These are phyloP conservation scores for Paecilomyces fulvus DNA, from an alignment of 2,329 filamentous ascomycete species.

Conservation along the genomic window DNA sequence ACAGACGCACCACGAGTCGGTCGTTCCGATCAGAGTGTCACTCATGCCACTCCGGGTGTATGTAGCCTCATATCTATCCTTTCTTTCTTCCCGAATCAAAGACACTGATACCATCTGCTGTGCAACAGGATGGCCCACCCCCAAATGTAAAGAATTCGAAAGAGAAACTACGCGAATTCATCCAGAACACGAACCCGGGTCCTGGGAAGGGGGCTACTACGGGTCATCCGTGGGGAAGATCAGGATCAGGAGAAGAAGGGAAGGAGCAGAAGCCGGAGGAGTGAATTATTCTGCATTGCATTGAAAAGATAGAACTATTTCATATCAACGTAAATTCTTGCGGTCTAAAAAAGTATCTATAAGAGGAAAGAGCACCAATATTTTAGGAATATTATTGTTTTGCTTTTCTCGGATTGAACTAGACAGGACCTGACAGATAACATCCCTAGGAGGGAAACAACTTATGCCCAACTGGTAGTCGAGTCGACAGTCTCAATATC, in stretches of 20 bases:
- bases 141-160: background rate
- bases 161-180: background rate
- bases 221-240: background rate
- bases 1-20: background rate
- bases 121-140: background rate
- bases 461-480: too few relatives aligned
- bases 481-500: too few relatives aligned
- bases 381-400: too few relatives aligned
- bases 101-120: background rate
- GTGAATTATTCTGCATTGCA: background rate
- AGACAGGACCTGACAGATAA: too few relatives aligned
- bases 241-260: background rate
- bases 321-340: too few relatives aligned
- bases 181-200: background rate
- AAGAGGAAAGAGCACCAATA: too few relatives aligned
- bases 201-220: background rate
- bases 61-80: background rate
- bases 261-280: background rate
- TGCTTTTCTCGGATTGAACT: too few relatives aligned
- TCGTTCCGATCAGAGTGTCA: background rate
- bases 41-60: background rate
- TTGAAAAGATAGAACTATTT: too few relatives aligned
- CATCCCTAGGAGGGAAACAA: too few relatives aligned
- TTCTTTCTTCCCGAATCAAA: background rate
- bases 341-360: too few relatives aligned